These are phyloP conservation scores for Paxillus involutus DNA, from an alignment of 768 basidiomycete genomes.

Conservation along the genomic window DNA sequence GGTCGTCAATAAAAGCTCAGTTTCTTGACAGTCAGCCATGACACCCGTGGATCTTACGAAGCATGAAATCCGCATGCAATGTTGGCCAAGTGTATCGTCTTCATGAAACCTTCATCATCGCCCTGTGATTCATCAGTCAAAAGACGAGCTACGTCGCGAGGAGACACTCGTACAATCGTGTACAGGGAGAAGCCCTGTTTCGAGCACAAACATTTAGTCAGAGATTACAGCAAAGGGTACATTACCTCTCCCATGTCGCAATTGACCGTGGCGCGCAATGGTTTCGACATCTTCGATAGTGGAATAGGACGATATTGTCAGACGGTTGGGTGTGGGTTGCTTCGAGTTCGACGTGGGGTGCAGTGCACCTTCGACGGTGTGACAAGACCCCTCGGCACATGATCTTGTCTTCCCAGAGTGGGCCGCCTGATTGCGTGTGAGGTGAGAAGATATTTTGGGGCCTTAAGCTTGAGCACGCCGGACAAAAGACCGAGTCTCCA, in stretches of 20 bases:
- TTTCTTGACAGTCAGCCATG: background rate
- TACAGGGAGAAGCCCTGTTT: constrained; percentile 53
- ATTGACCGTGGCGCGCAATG: constrained; percentile 45
- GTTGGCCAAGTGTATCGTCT: constrained; percentile 58
- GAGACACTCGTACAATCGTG: constrained; percentile 36
- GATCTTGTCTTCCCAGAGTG: too few species aligned
- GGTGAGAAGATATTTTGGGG: too few species aligned
- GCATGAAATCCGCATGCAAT: constrained; percentile 73
- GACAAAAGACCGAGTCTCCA: too few species aligned
- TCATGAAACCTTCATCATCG: constrained; percentile 53
- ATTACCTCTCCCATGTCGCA: constrained; percentile 58
- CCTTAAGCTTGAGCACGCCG: too few species aligned
- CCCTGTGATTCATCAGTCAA: constrained; percentile 31
- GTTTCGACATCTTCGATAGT: constrained; percentile 15
- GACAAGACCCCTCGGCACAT: too few species aligned
- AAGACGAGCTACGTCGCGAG: background rate
- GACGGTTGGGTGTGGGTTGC: too few species aligned
- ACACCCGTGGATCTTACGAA: constrained; percentile 35
- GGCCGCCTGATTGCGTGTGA: too few species aligned
- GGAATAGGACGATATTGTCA: too few species aligned
- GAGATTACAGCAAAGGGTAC: background rate
- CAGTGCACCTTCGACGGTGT: background rate
- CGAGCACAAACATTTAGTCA: background rate
- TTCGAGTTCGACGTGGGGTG: too few species aligned
- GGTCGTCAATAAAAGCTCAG: background rate